These are phyloP conservation scores for Neoboletus brunneissimus DNA, from an alignment of 768 basidiomycete species.

Conservation along the genomic window DNA sequence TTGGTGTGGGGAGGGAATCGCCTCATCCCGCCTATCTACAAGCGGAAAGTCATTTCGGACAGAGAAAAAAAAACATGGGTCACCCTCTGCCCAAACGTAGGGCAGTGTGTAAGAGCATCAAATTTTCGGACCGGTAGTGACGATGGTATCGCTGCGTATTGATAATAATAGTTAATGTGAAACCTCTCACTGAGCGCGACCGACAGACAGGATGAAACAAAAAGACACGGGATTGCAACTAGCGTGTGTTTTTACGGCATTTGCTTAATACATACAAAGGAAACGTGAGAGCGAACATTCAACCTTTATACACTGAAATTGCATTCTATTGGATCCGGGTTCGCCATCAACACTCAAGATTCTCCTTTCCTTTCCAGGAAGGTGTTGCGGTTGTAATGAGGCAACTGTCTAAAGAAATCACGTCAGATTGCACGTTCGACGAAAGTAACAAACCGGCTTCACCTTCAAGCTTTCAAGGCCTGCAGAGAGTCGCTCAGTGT, in stretches of 20 bases:
- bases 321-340: background rate
- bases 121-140: background rate
- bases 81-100: background rate
- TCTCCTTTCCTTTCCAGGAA: background rate
- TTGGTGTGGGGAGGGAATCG: no score
- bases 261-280: background rate
- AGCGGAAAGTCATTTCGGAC: background rate
- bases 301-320: background rate
- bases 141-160: no score
- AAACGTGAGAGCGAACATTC: background rate
- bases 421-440: no score
- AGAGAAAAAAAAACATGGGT: background rate
- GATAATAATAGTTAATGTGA: background rate
- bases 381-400: background rate
- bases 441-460: background rate
- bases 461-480: conserved; percentile 7
- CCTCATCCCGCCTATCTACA: no score
- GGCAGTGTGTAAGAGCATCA: background rate
- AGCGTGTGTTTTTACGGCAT: background rate
- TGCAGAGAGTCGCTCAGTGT: conserved; percentile 1
- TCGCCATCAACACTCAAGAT: background rate
- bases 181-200: background rate
- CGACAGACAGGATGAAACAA: background rate
- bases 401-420: background rate
- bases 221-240: background rate